Evolutionary conservation across 805 yeast genomes (phyloP).

Genomic region (Candida oleophila): DNA sequence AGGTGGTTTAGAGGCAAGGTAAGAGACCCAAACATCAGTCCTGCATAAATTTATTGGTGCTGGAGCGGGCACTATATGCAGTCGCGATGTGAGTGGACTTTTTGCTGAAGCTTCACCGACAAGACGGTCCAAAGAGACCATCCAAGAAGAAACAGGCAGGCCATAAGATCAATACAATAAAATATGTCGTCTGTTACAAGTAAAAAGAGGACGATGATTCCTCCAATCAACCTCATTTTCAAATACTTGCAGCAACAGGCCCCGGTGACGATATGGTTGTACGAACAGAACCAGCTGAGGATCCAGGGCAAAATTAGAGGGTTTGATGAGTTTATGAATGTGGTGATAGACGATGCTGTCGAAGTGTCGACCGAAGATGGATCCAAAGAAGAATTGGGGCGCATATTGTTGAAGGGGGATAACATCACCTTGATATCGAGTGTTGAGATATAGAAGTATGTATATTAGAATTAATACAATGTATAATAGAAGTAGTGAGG

Average conservation of each 20-base stretch:
- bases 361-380: conserved; percentile 61
- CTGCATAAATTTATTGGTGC: too few relatives aligned
- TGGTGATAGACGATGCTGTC: conserved; percentile 56
- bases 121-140: neutral
- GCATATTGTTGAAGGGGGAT: conserved; percentile 87
- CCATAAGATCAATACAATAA: neutral
- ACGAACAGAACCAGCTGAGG: conserved; percentile 75
- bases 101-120: too few relatives aligned
- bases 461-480: neutral
- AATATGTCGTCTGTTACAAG: conserved; percentile 10
- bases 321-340: conserved; percentile 96
- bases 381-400: conserved; percentile 58
- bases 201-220: conserved; percentile 50
- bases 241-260: conserved; percentile 81
- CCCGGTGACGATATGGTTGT: conserved; percentile 82
- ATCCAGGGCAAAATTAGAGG: conserved; percentile 86
- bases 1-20: too few relatives aligned
- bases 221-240: conserved; percentile 91
- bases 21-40: neutral
- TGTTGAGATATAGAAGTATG: conserved; percentile 23
- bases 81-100: neutral
- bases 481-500: neutral
- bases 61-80: too few relatives aligned
- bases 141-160: neutral
- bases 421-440: conserved; percentile 74